phyloP scores from a whole-genome alignment of 148 eudicot genomes.

The Vaccinium corymbosum region DNA sequence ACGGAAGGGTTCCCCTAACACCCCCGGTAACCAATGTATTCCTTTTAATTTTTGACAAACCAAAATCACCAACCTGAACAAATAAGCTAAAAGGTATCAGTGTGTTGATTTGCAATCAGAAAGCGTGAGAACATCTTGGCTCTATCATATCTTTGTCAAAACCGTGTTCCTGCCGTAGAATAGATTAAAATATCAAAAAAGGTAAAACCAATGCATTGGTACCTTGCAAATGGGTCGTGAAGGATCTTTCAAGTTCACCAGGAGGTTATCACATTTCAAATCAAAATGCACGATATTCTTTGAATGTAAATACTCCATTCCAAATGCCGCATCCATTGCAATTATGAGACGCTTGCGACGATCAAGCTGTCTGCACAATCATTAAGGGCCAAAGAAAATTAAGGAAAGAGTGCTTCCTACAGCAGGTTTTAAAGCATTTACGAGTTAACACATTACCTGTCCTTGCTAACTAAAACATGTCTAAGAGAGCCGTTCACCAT shows the following conservation, averaged over 20 bases:
- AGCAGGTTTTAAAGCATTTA: neutral
- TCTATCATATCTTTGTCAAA: neutral
- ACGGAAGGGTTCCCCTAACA: constrained; percentile 51
- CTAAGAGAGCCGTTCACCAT: constrained; percentile 88
- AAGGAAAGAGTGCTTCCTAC: neutral
- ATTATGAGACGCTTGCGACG: constrained; percentile 71
- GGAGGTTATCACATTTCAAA: constrained; percentile 83
- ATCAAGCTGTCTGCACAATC: constrained; percentile 54
- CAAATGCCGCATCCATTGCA: constrained; percentile 93
- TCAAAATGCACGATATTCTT: constrained; percentile 88
- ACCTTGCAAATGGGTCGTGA: constrained; percentile 88
- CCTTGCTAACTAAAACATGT: constrained; percentile 68
- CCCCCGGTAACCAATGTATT: constrained; percentile 51
- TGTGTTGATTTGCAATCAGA: neutral
- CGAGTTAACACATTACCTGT: constrained; percentile 44
- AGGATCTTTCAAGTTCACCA: constrained; percentile 81
- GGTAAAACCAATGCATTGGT: neutral
- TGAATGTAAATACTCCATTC: constrained; percentile 87
- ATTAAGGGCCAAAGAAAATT: neutral
- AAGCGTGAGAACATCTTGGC: neutral
- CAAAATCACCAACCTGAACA: constrained; percentile 47
- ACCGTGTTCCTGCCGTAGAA: neutral
- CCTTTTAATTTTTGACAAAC: constrained; percentile 45
- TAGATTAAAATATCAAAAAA: neutral
- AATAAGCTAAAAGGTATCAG: constrained; percentile 1